phyloP scores from a whole-genome alignment of 805 yeast species.

The Candida jianshihensis region DNA sequence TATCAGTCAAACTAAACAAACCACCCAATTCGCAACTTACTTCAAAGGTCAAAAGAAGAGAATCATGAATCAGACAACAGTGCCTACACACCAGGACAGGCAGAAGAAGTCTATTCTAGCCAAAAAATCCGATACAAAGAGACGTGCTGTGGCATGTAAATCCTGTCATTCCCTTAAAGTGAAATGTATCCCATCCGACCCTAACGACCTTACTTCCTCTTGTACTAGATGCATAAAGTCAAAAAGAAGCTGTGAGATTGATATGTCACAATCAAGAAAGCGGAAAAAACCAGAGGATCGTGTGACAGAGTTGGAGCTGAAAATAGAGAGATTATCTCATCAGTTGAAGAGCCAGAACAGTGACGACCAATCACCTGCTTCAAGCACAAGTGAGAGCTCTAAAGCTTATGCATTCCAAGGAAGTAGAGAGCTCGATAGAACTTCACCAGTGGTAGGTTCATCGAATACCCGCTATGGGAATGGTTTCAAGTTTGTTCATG shows the following conservation, averaged over 20 bases:
- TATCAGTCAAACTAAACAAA: too few species aligned
- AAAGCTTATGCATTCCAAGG: background rate
- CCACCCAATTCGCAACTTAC: too few species aligned
- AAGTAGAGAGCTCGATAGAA: background rate
- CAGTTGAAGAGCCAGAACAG: slow-evolving; percentile 8
- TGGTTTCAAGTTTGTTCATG: background rate
- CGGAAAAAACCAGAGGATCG: slow-evolving; percentile 26
- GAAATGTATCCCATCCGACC: slow-evolving; percentile 70
- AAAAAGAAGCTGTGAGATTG: slow-evolving; percentile 59
- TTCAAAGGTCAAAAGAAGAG: too few species aligned
- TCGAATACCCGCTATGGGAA: background rate
- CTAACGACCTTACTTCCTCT: slow-evolving; percentile 48
- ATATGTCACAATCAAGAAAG: slow-evolving; percentile 52
- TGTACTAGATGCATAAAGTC: slow-evolving; percentile 71
- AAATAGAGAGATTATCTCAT: slow-evolving; percentile 19
- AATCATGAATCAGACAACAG: too few species aligned
- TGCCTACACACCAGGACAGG: too few species aligned
- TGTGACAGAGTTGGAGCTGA: slow-evolving; percentile 24
- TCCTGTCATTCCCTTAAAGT: slow-evolving; percentile 82
- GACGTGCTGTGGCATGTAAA: slow-evolving; percentile 50
- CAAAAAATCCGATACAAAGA: too few species aligned
- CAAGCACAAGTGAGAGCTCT: background rate
- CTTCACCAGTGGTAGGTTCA: background rate
- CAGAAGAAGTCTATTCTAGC: too few species aligned
- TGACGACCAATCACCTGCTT: background rate